Evolutionary conservation across 805 yeast genomes (phyloP).

Genomic region (Starmerella bombicola): DNA sequence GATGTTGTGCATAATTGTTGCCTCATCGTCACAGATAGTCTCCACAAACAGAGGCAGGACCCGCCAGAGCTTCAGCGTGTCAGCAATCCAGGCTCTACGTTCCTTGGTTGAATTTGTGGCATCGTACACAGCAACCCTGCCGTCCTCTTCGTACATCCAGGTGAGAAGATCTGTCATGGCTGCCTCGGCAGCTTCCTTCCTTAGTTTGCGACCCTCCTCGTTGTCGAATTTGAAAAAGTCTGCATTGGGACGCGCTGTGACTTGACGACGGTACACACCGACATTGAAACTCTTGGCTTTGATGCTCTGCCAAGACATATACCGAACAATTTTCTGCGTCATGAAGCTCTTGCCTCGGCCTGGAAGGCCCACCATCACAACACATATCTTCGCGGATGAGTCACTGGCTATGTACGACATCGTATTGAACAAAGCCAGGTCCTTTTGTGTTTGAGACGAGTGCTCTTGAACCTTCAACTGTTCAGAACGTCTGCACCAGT

Average conservation of each 20-base stretch:
- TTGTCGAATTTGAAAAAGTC: conserved; percentile 65
- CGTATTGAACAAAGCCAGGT: no score
- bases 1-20: conserved; percentile 64
- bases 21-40: conserved; percentile 77
- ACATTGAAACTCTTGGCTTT: conserved; percentile 80
- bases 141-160: conserved; percentile 72
- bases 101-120: conserved; percentile 79
- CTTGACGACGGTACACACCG: conserved; percentile 67
- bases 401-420: conserved; percentile 22
- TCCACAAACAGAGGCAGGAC: conserved; percentile 89
- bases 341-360: conserved; percentile 85
- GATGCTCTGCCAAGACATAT: conserved; percentile 83
- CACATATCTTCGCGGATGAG: conserved; percentile 22
- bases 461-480: no score
- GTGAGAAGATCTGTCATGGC: conserved; percentile 72
- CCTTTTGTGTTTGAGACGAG: no score
- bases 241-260: conserved; percentile 50
- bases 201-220: conserved; percentile 46
- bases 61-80: conserved; percentile 29
- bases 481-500: no score
- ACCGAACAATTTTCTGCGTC: conserved; percentile 86
- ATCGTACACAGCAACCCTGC: conserved; percentile 85
- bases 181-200: conserved; percentile 54
- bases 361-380: conserved; percentile 33
- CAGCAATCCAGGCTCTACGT: conserved; percentile 53